Conservation (phyloP, 202 grass and related monocot species). For the Elaeis oleifera region DNA sequence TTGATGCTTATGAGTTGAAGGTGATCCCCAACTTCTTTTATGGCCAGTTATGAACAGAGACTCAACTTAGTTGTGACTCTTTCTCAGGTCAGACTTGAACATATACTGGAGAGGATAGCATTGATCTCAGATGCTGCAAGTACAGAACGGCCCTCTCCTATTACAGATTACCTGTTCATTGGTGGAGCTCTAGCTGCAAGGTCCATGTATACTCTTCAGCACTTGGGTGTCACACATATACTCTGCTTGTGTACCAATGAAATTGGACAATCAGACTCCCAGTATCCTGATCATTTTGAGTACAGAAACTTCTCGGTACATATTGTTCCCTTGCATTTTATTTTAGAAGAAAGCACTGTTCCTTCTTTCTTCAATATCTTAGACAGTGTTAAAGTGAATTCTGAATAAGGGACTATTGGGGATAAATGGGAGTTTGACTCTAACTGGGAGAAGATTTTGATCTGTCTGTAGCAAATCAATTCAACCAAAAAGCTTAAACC, state of each 20-base stretch:
- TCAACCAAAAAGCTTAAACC: no score
- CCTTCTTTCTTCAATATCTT: no score
- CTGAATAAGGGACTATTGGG: no score
- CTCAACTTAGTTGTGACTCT: slow-evolving; percentile 8
- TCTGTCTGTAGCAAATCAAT: no score
- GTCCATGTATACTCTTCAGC: slow-evolving; percentile 71
- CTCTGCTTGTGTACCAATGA: slow-evolving; percentile 91
- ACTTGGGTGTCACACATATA: slow-evolving; percentile 75
- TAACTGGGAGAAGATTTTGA: no score
- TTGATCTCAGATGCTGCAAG: slow-evolving; percentile 88
- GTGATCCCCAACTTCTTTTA: slow-evolving; percentile 23
- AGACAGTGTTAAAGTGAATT: no score
- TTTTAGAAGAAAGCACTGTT: no score
- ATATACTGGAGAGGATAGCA: slow-evolving; percentile 92
- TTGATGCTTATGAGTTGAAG: slow-evolving; percentile 99
- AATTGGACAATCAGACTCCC: slow-evolving; percentile 88
- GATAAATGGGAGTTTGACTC: no score
- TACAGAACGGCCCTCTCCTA: slow-evolving; percentile 74
- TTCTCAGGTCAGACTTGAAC: slow-evolving; percentile 79
- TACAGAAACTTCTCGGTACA: slow-evolving; percentile 86
- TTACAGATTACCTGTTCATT: slow-evolving; percentile 70
- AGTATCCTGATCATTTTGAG: slow-evolving; percentile 55
- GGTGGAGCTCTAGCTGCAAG: slow-evolving; percentile 82
- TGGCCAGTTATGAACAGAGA: slow-evolving; percentile 3
- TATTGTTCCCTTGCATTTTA: background rate